Evolutionary conservation across 192 early-diverging fungal genomes (phyloP), one percentile per base, ranked within the genome.

Genomic region (Coemansia sp.): DNA sequence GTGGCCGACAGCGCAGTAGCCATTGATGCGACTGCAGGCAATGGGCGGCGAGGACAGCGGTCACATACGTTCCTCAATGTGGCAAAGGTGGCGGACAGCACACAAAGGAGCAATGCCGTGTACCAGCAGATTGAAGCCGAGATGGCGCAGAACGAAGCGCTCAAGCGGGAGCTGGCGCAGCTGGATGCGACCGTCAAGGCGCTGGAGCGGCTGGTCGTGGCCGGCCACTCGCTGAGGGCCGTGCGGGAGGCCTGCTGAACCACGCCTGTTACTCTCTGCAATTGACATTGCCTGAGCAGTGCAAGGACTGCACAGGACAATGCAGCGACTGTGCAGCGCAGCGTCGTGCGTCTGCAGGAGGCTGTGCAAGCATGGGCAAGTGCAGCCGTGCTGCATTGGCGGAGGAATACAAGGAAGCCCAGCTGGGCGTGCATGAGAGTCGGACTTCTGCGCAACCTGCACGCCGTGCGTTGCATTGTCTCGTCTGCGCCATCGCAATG

Each of bases 141-240:
- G 55, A 29, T 60, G 43, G 62, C 47, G 0, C 43, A 49, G 19
- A 80, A 72, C 55, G 3, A 37, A 45, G 58, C 35, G 45, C 77
- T 80, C 2, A 59, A 47, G 19, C 47, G 51, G 2, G 72, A 80
- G 57, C 56, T 80, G 57, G 62, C 60, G 15, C 23, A 52, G 53
- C 53, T 73, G 53, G 59, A 66, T 29, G 38, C 37, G 17, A 57
- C 19, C 0, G 41, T 65, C 27, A 32, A 47, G 39, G 57, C 60
- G 25, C 57, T 73, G 54, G 59, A 56, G 15, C 53, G 21, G 32
- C 62, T 75, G 39, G 51, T 65, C 2, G 67, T 53, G 22, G 59
- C 49, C 45, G 38, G 35, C 24, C 29, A 59, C 49, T 57, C 55
- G 55, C 55, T 57, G 55, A 29, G 21, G 11, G 24, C 53, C 4